Base-by-base conservation (phyloP, 192 early-diverging fungal genomes). In the Kappamyces sp. region DNA sequence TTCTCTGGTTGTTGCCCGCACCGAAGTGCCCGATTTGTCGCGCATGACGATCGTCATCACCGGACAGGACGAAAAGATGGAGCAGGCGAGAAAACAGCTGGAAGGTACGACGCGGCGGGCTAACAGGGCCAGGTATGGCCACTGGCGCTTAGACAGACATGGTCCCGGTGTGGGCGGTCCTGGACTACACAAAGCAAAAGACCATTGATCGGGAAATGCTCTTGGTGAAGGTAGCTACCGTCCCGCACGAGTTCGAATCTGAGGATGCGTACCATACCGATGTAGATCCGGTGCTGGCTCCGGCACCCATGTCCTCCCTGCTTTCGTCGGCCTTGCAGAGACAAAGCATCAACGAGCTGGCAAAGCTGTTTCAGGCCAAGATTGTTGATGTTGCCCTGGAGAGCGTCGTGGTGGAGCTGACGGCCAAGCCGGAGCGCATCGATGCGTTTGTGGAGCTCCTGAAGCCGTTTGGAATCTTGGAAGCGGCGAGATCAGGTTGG, bases 1-100 rank as follows among this genome's bases (percentile, higher is more conserved):
- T 67, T 91, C 92, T 49, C 74, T 98, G 43, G 93, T 98, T 5
- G 96, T 94, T 5, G 88, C 91, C 65, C 93, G 90, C 60, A 98
- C 96, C 23, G 92, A 98, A 65, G 93, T 94, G 8, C 82, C 84
- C 1, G 91, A 93, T 58, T 80, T 98, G 53, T 85, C 83, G 65
- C 83, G 96, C 51, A 96, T 95, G 91, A 98, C 93, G 9, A 85
- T 98, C 51, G 92, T 95, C n/a, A 73, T 98, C 49, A 86, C 86
- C 58, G 96, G 92, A 10, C 85, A 88, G 37, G 78, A 84, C 12
- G 78, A 73, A 8, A 78, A 81, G 47, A 86, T 98, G 66, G 92
- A 93, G 65, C 96, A 98, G 76, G 93, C 92, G 31, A 82, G 86
- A 66, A 78, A 88, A 62, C 93, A 97, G 82, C 74, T 98, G 54